Conservation (phyloP, 2,329 filamentous ascomycete genomes). For the Calonectria leucothoes region DNA sequence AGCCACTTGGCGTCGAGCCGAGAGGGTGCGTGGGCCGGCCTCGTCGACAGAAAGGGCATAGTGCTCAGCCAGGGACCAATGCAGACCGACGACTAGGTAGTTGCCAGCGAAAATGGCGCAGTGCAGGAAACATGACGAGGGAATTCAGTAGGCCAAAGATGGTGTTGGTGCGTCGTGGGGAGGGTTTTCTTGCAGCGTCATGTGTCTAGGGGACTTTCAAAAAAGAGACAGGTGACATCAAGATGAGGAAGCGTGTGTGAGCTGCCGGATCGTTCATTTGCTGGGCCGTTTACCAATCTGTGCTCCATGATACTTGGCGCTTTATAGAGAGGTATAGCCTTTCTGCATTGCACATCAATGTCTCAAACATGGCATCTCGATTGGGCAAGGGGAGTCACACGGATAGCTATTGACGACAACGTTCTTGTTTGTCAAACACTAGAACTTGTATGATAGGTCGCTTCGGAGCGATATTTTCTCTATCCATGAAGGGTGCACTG, state of each 20-base stretch:
- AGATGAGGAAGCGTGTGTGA: not conserved
- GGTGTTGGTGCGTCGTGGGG: too few species aligned
- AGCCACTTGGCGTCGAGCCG: not conserved
- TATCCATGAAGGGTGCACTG: not conserved
- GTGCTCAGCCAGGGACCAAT: not conserved
- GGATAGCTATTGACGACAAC: not conserved
- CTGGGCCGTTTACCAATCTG: not conserved
- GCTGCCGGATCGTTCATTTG: not conserved
- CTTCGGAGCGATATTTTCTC: not conserved
- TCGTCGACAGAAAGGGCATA: not conserved
- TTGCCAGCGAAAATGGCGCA: not conserved
- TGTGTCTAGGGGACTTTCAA: not conserved
- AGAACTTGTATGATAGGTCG: not conserved
- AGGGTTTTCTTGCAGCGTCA: too few species aligned
- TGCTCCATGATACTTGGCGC: not conserved
- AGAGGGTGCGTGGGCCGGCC: not conserved
- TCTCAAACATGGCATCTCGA: not conserved
- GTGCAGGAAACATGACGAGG: not conserved
- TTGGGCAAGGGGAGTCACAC: not conserved
- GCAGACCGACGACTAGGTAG: too few species aligned
- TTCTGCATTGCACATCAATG: not conserved
- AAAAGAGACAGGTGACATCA: not conserved
- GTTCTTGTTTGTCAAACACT: not conserved
- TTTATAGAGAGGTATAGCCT: not conserved
- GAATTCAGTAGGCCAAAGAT: too few species aligned